These are phyloP conservation scores for Nemania sp. DNA, from an alignment of 2,329 filamentous ascomycete species.

Conservation along the genomic window DNA sequence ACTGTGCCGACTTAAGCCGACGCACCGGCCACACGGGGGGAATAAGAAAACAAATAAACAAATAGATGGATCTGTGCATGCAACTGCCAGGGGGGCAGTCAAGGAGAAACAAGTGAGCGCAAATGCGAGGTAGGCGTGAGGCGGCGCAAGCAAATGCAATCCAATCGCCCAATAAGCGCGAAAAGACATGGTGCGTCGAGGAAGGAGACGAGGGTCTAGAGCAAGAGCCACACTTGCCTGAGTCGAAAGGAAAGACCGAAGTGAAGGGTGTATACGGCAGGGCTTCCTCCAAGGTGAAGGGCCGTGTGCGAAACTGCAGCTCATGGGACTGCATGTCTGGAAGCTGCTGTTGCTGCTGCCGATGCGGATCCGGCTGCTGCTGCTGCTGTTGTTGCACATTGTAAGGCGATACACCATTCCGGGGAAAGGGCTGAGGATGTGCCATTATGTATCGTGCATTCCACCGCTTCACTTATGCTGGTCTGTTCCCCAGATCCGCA, in stretches of 20 bases:
- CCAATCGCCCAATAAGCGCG: conserved; percentile 18
- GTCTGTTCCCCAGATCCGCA: conserved; percentile 24
- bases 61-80: background rate
- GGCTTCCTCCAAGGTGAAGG: conserved; percentile 78
- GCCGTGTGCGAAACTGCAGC: conserved; percentile 50
- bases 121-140: background rate
- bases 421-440: conserved; percentile 42
- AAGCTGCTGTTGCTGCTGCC: conserved; percentile 14
- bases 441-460: conserved; percentile 44
- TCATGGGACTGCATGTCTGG: conserved; percentile 27
- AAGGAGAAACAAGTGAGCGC: background rate
- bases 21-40: background rate
- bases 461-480: conserved; percentile 39
- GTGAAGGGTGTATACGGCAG: conserved; percentile 86
- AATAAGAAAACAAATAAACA: no score
- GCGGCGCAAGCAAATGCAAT: background rate
- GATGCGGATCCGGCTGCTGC: conserved; percentile 17
- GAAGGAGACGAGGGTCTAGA: conserved; percentile 26
- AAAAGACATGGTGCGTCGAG: background rate
- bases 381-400: conserved; percentile 31
- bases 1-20: background rate
- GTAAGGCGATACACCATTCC: conserved; percentile 48
- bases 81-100: background rate
- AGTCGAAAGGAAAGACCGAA: conserved; percentile 81
- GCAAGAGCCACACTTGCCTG: conserved; percentile 64